Evolutionary conservation across 352 stramenopile species (phyloP), one percentile per base, ranked within the genome.

Genomic region (Pythium monospermum): DNA sequence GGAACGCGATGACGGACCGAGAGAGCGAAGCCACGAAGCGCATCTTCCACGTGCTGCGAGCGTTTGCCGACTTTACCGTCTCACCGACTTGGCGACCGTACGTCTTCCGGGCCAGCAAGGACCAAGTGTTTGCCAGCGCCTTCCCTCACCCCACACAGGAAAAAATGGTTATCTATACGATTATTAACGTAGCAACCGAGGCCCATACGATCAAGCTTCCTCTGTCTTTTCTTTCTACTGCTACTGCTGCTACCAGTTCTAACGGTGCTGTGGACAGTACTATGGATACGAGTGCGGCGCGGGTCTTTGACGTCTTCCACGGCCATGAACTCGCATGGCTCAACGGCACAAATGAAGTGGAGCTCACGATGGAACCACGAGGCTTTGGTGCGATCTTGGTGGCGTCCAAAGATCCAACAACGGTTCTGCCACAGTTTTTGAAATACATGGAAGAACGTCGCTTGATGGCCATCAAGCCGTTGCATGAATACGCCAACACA

Each of bases 1-100:
- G 76, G 79, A 93, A 91, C 40, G 70, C 63, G 10, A 85, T 92
- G 64, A 91, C 83, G 0, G 57, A 68, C 38, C 77, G 79, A 8
- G 83, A 95, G 64, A 71, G 70, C 53, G 71, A 86, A 52, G 76
- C 61, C 5, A 47, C 64, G 31, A 85, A 78, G 65, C 68, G 78
- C 2, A 73, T 70, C 50, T 88, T 89, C 35, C 45, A 69, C 8
- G 83, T 91, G 45, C 47, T 91, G 38, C 77, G 78, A 23, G 44
- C 69, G 18, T 91, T 94, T 35, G 40, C 70, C 2, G 61, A 55
- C 10, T 67, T 76, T 5, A 76, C 71, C 15, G 64, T 61, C 1
- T 85, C 66, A 15, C 51, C 55, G 0, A 12, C 49, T 2, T 94
- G 83, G 83, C 66, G 43, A 25, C 83, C 83, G 7, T 87, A 76